phyloP scores from a whole-genome alignment of 2,329 filamentous ascomycete species.

The Fusarium miscanthi region DNA sequence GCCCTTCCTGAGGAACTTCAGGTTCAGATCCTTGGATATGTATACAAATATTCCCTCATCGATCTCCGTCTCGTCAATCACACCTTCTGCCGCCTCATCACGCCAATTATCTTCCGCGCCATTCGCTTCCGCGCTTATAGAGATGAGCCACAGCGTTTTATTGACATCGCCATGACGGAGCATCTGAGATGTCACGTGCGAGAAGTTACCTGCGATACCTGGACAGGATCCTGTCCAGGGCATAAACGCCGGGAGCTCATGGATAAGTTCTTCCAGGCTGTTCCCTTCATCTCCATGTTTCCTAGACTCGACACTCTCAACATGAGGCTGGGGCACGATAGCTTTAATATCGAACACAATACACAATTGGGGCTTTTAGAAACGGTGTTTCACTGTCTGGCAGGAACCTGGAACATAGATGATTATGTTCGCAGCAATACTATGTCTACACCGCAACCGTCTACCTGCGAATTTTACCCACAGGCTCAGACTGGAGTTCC shows the following conservation, averaged over 20 bases:
- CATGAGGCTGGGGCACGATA: background rate
- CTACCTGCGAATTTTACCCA: background rate
- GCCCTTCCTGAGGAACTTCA: background rate
- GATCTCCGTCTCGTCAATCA: background rate
- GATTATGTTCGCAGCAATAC: too few species aligned
- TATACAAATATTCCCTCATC: background rate
- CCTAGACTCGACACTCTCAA: slow-evolving; percentile 7
- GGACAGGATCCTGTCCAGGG: background rate
- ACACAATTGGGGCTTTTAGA: background rate
- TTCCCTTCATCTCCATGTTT: slow-evolving; percentile 8
- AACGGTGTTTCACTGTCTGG: slow-evolving; percentile 17
- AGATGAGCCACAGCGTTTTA: background rate
- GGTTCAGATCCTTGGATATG: background rate
- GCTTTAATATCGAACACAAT: accelerated
- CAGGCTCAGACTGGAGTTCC: background rate
- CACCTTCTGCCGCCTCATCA: background rate
- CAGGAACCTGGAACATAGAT: background rate
- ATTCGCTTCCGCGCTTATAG: slow-evolving; percentile 1
- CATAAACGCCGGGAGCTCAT: background rate
- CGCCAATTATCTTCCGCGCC: background rate
- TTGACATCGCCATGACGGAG: background rate
- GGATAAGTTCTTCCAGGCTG: background rate
- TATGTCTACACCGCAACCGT: background rate
- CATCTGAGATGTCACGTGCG: background rate
- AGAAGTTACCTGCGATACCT: slow-evolving; percentile 17